A percentile compares a stretch with the other conserved stretches of the same genome.
Evolutionary conservation across 352 stramenopile genomes (phyloP).

Genomic region (Globisporangium okanoganense): DNA sequence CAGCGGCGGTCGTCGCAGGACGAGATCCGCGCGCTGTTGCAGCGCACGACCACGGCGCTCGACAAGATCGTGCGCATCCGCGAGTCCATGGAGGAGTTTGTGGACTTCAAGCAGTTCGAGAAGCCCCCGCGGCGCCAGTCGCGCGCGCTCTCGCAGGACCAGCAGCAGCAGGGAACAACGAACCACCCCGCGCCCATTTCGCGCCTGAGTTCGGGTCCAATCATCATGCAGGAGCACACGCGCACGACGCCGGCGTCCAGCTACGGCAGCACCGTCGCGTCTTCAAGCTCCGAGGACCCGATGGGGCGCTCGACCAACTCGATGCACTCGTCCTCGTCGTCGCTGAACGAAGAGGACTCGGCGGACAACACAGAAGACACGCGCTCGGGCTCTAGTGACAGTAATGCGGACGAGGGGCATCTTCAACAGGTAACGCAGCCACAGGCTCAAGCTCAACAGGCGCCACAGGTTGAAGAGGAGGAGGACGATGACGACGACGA

Average conservation of each 20-base stretch:
- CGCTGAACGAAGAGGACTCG: constrained; percentile 36
- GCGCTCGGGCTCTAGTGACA: constrained; percentile 21
- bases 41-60: constrained; percentile 61
- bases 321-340: constrained; percentile 32
- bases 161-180: not conserved
- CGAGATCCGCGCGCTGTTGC: constrained; percentile 69
- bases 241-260: constrained; percentile 35
- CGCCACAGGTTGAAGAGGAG: constrained; percentile 16
- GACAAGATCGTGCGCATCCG: constrained; percentile 83
- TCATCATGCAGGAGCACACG: constrained; percentile 12
- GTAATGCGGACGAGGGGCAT: not conserved
- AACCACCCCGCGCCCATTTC: not conserved
- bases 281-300: constrained; percentile 37
- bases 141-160: constrained; percentile 14
- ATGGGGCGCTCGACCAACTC: constrained; percentile 40
- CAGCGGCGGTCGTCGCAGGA: constrained; percentile 50
- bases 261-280: constrained; percentile 54
- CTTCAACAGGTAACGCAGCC: constrained; percentile 2
- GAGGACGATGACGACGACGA: constrained; percentile 34
- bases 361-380: constrained; percentile 27
- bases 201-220: constrained; percentile 14
- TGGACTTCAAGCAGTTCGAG: constrained; percentile 82
- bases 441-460: constrained; percentile 13
- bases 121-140: constrained; percentile 28
- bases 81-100: constrained; percentile 77